Evolutionary conservation across 2,329 filamentous ascomycete genomes (phyloP).

Genomic region (Pseudogymnoascus sp.): DNA sequence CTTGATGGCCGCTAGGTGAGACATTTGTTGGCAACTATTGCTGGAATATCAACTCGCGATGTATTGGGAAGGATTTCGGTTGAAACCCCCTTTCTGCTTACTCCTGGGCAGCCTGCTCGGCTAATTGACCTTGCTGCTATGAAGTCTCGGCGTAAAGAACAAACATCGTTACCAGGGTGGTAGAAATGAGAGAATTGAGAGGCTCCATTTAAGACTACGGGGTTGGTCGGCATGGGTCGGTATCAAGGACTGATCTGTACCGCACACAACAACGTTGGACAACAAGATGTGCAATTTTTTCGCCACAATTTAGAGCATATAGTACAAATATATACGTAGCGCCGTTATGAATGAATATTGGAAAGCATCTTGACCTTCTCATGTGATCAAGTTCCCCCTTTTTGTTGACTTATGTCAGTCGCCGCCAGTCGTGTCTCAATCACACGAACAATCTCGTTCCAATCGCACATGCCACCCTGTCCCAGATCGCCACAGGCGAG

Average conservation of each 20-base stretch:
- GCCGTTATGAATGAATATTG: not conserved
- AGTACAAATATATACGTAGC: not conserved
- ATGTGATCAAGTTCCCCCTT: not conserved
- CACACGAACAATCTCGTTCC: slow-evolving; percentile 61
- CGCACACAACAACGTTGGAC: not conserved
- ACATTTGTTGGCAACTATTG: not conserved
- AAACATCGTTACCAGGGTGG: not conserved
- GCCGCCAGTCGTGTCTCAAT: slow-evolving; percentile 37
- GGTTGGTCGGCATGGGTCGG: not conserved
- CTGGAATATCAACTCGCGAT: not conserved
- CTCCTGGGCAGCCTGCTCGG: not conserved
- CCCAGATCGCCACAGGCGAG: slow-evolving; percentile 39
- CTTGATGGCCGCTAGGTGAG: not conserved
- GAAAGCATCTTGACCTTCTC: not conserved
- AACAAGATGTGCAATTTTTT: not conserved
- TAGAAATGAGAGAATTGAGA: not conserved
- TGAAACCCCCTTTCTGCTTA: not conserved
- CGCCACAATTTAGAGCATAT: not conserved
- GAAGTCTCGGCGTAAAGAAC: not conserved
- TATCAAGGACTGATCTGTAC: not conserved
- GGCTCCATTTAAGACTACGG: not conserved
- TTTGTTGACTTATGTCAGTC: not conserved
- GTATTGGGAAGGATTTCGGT: not conserved
- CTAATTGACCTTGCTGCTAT: not conserved
- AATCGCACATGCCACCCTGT: slow-evolving; percentile 74